Percentiles rank a stretch among this genome's conserved stretches.
phyloP scores from a whole-genome alignment of 2,329 filamentous ascomycete genomes.

The Aspergillaceae sp. region DNA sequence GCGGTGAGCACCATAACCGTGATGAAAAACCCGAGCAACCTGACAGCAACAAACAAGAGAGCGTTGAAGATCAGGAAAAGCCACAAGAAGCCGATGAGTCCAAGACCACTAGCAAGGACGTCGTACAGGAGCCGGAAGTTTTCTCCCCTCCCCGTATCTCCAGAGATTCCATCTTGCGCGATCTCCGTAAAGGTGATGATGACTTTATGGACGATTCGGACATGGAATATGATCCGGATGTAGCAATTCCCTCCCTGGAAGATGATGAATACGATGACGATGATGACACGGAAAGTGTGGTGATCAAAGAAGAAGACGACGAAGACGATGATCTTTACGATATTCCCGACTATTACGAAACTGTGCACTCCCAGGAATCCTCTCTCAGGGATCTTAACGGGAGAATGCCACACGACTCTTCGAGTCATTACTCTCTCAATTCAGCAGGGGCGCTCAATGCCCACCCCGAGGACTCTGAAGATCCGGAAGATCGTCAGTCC shows the following conservation, averaged over 20 bases:
- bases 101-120: slow-evolving; percentile 30
- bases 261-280: slow-evolving; percentile 54
- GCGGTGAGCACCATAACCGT: not conserved
- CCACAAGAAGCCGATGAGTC: slow-evolving; percentile 21
- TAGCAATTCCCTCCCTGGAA: slow-evolving; percentile 82
- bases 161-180: slow-evolving; percentile 82
- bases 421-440: slow-evolving; percentile 47
- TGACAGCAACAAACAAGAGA: slow-evolving; percentile 1
- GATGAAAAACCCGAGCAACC: not conserved
- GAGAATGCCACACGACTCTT: slow-evolving; percentile 43
- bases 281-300: slow-evolving; percentile 49
- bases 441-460: slow-evolving; percentile 20
- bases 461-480: slow-evolving; percentile 1
- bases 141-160: slow-evolving; percentile 68
- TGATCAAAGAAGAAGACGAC: slow-evolving; percentile 57
- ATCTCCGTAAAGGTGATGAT: slow-evolving; percentile 61
- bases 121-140: slow-evolving; percentile 53
- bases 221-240: slow-evolving; percentile 69
- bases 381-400: slow-evolving; percentile 21
- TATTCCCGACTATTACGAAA: slow-evolving; percentile 58
- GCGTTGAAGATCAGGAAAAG: slow-evolving; percentile 5
- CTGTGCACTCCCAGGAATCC: slow-evolving; percentile 30
- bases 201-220: slow-evolving; percentile 52
- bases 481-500: not conserved
- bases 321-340: slow-evolving; percentile 56